Percentiles rank a stretch among this genome's conserved stretches.
These are phyloP conservation scores for Takakia lepidozioides DNA, from an alignment of 225 moss, liverwort and hornwort species.

Conservation along the genomic window DNA sequence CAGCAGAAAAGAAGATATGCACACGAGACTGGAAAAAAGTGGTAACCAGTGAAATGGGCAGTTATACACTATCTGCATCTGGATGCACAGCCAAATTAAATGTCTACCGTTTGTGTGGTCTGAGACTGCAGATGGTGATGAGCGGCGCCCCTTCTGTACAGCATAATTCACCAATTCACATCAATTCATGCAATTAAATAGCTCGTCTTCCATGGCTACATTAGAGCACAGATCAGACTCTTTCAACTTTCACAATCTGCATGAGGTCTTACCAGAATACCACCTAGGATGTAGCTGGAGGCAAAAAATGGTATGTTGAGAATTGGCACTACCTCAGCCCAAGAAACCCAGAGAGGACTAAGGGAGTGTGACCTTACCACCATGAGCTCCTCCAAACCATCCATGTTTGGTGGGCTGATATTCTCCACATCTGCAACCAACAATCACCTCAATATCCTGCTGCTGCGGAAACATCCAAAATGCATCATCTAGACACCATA, in stretches of 20 bases:
- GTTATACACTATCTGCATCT: too few species aligned
- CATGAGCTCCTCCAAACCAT: conserved; percentile 55
- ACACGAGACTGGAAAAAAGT: background rate
- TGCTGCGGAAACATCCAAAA: too few species aligned
- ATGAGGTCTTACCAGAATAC: background rate
- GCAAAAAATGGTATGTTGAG: too few species aligned
- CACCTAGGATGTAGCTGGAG: background rate
- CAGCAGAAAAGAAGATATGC: background rate
- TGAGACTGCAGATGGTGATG: conserved; percentile 23
- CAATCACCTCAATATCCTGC: too few species aligned
- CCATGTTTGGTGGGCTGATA: conserved; percentile 42
- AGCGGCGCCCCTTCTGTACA: conserved; percentile 20
- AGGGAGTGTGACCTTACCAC: conserved; percentile 26
- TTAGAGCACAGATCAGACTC: background rate
- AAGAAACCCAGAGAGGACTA: background rate
- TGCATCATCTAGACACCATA: too few species aligned
- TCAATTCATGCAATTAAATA: background rate
- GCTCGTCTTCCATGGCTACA: background rate
- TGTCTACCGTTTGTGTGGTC: too few species aligned
- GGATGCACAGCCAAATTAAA: too few species aligned
- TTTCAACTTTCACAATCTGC: background rate
- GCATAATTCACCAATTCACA: background rate
- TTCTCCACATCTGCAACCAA: conserved; percentile 31
- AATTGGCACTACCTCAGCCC: too few species aligned
- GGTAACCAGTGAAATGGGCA: background rate